Evolutionary conservation across 768 basidiomycete species (phyloP), one percentile per base, ranked within the genome.

Genomic region (Termitomyces sp.): DNA sequence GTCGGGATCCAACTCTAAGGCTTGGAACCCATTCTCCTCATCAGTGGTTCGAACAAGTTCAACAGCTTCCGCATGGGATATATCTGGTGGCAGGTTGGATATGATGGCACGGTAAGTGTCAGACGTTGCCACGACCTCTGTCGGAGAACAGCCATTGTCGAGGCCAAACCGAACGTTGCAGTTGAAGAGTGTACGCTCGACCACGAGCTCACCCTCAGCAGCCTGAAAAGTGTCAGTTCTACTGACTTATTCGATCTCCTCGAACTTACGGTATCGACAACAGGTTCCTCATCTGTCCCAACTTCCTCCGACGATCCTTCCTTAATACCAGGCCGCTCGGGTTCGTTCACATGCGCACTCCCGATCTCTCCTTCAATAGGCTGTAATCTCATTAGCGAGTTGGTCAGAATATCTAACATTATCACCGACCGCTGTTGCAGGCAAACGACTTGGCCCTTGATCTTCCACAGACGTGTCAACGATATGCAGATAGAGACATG

Each of bases 41-140:
- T 76, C 80, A 61, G 73, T 75, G 9, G 59, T 61, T 11, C 68
- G 56, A n/a, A 70, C 67, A 5, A 82, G 69, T 4, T 50, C 59
- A n/a, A 63, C 60, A 25, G 81, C 62, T 25, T 77, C 76, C 11
- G 63, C 52, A 43, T 67, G 58, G 36, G 71, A 55, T 32, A 72
- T 60, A 56, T 72, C 64, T 8, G 64, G 31, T 14, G 81, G 78
- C 20, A 85, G 66, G 56, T 80, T 79, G 14, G 74, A 74, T 9
- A 86, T 62, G 34, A 77, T 60, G 46, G 83, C 64, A 36, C 56
- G 56, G 37, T 40, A 43, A 5, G 66, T 76, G 60, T 81, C 78
- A 50, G 76, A 77, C 1, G 73, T 69, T 7, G 79, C 77, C 37
- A 61, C 62, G 42, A 81, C 65, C 32, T 71, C 55, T 17, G 62